These are phyloP conservation scores for Fraxinus baroniana DNA, from an alignment of 305 asterid species.

Conservation along the genomic window DNA sequence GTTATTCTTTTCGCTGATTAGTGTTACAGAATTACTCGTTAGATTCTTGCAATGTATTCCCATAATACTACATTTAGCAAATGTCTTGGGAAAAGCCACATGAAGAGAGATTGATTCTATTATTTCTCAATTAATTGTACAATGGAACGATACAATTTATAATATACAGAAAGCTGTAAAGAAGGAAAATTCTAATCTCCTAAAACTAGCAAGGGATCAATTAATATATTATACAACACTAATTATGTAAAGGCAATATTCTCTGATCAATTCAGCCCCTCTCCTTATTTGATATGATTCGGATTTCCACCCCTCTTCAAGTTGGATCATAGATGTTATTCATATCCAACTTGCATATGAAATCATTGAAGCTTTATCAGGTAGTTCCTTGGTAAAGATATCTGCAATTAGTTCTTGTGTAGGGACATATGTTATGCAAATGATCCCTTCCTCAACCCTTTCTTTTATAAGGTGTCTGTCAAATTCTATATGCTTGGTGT, in stretches of 20 bases:
- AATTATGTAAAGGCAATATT: too few relatives aligned
- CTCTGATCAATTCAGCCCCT: too few relatives aligned
- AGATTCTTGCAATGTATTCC: conserved; percentile 17
- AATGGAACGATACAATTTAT: too few relatives aligned
- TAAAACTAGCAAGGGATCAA: too few relatives aligned
- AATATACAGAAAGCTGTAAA: too few relatives aligned
- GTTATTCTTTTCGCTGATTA: conserved; percentile 16
- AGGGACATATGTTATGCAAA: neutral
- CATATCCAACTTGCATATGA: neutral
- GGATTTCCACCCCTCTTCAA: neutral
- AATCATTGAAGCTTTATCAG: neutral
- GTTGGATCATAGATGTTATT: neutral
- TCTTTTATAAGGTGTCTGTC: neutral
- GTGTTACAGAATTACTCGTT: conserved; percentile 3
- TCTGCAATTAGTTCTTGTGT: neutral
- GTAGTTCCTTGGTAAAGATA: too few relatives aligned
- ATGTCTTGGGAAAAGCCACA: neutral
- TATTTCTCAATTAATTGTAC: too few relatives aligned
- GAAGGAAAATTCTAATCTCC: too few relatives aligned
- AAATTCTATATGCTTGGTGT: too few relatives aligned
- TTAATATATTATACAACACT: too few relatives aligned
- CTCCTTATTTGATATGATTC: too few relatives aligned
- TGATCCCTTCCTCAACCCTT: neutral
- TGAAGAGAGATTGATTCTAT: too few relatives aligned
- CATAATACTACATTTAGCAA: neutral